Conservation (phyloP, 2,329 filamentous ascomycete genomes). For the Fusarium irregulare region DNA sequence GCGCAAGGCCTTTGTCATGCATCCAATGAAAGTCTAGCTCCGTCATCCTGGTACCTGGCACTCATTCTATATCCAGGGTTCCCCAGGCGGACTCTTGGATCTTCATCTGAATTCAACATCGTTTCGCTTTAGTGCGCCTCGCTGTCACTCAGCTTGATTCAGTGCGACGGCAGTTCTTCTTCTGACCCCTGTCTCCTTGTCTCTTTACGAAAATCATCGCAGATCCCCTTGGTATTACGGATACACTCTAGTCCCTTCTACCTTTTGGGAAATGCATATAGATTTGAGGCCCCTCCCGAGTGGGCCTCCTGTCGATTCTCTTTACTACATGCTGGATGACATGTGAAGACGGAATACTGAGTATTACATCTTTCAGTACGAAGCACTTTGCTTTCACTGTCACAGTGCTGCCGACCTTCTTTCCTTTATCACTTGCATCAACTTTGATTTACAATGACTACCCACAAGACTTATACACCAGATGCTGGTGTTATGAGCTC, state of each 20-base stretch:
- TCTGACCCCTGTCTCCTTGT: constrained; percentile 1
- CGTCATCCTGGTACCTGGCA: neutral
- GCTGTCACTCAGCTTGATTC: constrained; percentile 3
- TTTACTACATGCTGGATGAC: neutral
- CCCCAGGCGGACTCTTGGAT: constrained; percentile 20
- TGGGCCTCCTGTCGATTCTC: neutral
- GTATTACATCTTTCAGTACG: neutral
- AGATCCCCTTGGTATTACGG: constrained; percentile 2
- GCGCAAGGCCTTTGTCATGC: neutral
- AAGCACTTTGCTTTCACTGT: neutral
- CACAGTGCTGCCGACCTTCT: neutral
- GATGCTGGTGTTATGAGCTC: constrained; percentile 29
- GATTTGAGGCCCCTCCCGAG: neutral
- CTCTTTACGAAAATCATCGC: neutral
- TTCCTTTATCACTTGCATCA: neutral
- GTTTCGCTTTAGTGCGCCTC: neutral
- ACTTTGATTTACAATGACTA: neutral
- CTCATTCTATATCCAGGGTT: neutral
- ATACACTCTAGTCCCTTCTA: neutral
- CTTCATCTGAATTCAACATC: constrained; percentile 9
- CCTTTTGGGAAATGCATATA: constrained; percentile 1
- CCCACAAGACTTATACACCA: constrained; percentile 3
- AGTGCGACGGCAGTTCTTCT: neutral
- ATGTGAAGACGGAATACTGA: neutral
- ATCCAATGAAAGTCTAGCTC: neutral